phyloP scores from a whole-genome alignment of 768 basidiomycete genomes.

The Scleroderma bovista region DNA sequence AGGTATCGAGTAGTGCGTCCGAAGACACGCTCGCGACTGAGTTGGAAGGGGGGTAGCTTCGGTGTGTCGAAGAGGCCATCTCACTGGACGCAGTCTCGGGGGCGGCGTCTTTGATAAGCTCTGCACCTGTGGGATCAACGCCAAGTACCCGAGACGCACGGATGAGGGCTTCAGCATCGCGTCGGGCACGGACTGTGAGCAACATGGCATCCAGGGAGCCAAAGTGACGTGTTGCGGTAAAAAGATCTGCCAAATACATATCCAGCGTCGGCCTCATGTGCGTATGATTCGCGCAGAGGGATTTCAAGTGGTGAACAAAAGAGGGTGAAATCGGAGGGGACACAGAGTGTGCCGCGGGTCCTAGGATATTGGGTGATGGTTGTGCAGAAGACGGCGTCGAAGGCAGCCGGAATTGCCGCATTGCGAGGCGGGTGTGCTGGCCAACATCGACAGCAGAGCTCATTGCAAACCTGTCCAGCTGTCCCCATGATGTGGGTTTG shows the following conservation, averaged over 20 bases:
- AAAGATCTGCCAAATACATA: slow-evolving; percentile 68
- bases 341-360: slow-evolving; percentile 9
- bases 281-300: slow-evolving; percentile 30
- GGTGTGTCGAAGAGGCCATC: slow-evolving; percentile 12
- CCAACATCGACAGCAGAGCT: slow-evolving; percentile 56
- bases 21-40: slow-evolving; percentile 18
- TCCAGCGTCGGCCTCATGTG: slow-evolving; percentile 46
- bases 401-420: slow-evolving; percentile 30
- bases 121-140: slow-evolving; percentile 53
- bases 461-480: slow-evolving; percentile 80
- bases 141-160: slow-evolving; percentile 65
- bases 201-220: slow-evolving; percentile 63
- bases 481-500: slow-evolving; percentile 3
- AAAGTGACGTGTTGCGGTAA: slow-evolving; percentile 69
- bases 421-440: slow-evolving; percentile 29
- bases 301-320: slow-evolving; percentile 25
- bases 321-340: slow-evolving; percentile 27
- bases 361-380: slow-evolving; percentile 23
- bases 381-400: slow-evolving; percentile 22
- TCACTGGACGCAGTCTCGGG: slow-evolving; percentile 10
- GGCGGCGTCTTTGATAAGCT: slow-evolving; percentile 39
- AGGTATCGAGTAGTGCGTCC: slow-evolving; percentile 15
- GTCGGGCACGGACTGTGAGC: slow-evolving; percentile 53
- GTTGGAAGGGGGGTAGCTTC: slow-evolving; percentile 11
- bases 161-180: slow-evolving; percentile 62